Evolutionary conservation across 2,329 filamentous ascomycete genomes (phyloP), one percentile per base, ranked within the genome.

Genomic region (Tolypocladium inflatum): DNA sequence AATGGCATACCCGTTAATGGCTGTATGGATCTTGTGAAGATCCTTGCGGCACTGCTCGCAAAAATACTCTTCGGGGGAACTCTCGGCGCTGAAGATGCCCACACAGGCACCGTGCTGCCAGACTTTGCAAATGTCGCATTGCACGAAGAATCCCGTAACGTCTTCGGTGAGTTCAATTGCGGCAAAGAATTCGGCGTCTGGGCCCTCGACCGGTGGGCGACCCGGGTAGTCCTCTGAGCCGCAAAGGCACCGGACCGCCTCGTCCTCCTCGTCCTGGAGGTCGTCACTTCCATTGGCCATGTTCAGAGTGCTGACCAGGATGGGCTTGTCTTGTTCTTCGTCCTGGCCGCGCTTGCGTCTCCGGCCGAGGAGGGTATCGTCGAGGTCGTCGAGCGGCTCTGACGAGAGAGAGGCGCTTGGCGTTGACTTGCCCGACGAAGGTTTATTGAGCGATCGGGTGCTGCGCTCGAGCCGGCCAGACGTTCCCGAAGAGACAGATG

Each of bases 91-190:
- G 77, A 96, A 91, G 68, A 99, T 96, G 60, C 94, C 93, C 60
- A 99, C 93, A 70, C 94, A 99, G 60, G 92, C 93, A 67, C 94
- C 94, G 71, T 99, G 94, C 73, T 99, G 94, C 94, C 93, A 99
- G 62, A 97, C 94, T 71, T 96, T 95, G 79, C 94, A 99, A 63
- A 90, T 81, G 75, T 97, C 94, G 81, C 94, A 99, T 78, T 97
- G 93, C 64, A 99, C 92, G 74, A 97, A 99, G 74, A 97, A 88
- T 56, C 92, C 93, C 51, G 93, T 94, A 64, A 93, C 82, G 63
- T 97, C 93, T 67, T 96, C 91, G 38, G 86, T 84, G 62, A 90
- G 79, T 62, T 86, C 76, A 76, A 85, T 75, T 71, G 80, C 73
- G 72, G 80, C 74, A 75, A 85, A 75, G 70, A 81, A 74, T 66